Evolutionary conservation across 345 rosid species (phyloP).

Genomic region (Lepidium aucheri): DNA sequence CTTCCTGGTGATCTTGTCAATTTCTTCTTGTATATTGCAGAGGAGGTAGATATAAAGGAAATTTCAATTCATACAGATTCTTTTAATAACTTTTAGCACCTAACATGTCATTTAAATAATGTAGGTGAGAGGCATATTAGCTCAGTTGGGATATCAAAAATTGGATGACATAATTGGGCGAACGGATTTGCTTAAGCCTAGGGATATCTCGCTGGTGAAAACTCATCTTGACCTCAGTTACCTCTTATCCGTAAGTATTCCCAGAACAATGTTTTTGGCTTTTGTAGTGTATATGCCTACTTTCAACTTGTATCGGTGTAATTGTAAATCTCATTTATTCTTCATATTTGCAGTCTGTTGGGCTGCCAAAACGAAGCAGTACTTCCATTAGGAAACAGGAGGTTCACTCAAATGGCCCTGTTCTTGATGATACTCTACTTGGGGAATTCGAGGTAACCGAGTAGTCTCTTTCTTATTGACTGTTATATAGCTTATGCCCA

Average conservation of each 20-base stretch:
- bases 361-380: slow-evolving; percentile 85
- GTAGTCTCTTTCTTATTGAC: not conserved
- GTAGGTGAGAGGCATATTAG: slow-evolving; percentile 94
- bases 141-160: slow-evolving; percentile 85
- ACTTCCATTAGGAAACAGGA: slow-evolving; percentile 84
- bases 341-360: slow-evolving; percentile 50
- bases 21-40: slow-evolving; percentile 89
- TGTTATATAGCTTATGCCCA: not conserved
- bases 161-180: slow-evolving; percentile 88
- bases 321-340: not conserved
- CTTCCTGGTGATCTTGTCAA: slow-evolving; percentile 99
- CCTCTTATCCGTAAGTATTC: slow-evolving; percentile 53
- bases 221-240: slow-evolving; percentile 91
- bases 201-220: slow-evolving; percentile 93
- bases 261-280: not conserved
- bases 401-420: slow-evolving; percentile 80
- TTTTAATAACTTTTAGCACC: not conserved
- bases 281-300: not conserved
- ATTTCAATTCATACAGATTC: not conserved
- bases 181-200: slow-evolving; percentile 63
- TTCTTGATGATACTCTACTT: slow-evolving; percentile 74
- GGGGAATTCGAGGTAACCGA: slow-evolving; percentile 73
- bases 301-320: not conserved
- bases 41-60: slow-evolving; percentile 55
- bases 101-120: slow-evolving; percentile 5